Percentiles rank a stretch among this genome's conserved stretches.
Evolutionary conservation across 805 yeast species (phyloP).

Genomic region (Ogataea pini): DNA sequence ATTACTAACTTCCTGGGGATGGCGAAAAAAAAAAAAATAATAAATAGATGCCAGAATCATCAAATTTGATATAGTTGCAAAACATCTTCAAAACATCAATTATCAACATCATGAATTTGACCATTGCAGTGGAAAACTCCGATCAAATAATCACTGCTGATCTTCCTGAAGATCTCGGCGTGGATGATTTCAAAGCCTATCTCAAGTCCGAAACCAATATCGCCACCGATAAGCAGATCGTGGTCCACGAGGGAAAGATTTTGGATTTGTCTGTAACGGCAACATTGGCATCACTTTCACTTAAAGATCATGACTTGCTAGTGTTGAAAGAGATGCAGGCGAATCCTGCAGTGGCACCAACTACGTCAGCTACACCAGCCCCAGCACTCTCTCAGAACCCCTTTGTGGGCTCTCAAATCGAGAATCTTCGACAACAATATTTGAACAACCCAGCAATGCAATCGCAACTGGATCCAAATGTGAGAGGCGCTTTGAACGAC

Average conservation of each 20-base stretch:
- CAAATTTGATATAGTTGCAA: conserved; percentile 3
- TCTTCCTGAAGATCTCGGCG: conserved; percentile 59
- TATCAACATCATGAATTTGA: conserved; percentile 45
- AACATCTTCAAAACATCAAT: not conserved
- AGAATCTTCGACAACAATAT: conserved; percentile 50
- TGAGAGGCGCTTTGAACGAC: conserved; percentile 21
- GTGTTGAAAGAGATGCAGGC: conserved; percentile 36
- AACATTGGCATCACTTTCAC: conserved; percentile 47
- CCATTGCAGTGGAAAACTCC: conserved; percentile 49
- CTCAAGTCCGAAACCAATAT: conserved; percentile 69
- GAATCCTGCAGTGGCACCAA: conserved; percentile 30
- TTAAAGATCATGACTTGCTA: conserved; percentile 62
- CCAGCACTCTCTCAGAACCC: conserved; percentile 9
- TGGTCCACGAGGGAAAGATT: conserved; percentile 48
- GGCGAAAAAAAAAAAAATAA: conserved; percentile 3
- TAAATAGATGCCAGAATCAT: too few relatives aligned
- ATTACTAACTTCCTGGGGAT: not conserved
- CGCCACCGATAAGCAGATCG: conserved; percentile 44
- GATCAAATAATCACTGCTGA: conserved; percentile 59
- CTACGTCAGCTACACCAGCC: conserved; percentile 22
- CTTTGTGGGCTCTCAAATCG: conserved; percentile 39
- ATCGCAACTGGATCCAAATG: conserved; percentile 30
- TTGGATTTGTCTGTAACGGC: conserved; percentile 34
- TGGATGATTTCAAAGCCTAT: conserved; percentile 71
- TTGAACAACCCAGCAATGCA: conserved; percentile 40